Base-by-base conservation (phyloP, 306 rosid species). In the Cicer arietinum region DNA sequence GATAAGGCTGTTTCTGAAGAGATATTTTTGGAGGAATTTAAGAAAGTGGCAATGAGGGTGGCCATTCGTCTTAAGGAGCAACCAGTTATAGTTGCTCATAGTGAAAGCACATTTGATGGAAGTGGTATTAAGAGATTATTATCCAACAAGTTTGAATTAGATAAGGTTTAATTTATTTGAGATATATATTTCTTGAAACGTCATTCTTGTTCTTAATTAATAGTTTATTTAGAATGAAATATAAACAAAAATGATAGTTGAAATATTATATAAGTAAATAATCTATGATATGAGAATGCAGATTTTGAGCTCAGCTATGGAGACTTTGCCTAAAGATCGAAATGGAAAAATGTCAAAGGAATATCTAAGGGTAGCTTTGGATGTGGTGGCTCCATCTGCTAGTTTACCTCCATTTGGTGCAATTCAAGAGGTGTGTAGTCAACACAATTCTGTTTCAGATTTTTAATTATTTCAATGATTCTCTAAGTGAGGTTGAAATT, bases 21-120 rank as follows among this genome's bases (percentile, higher is more conserved):
- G 65, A 73, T 90, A n/a, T 89, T 94, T 79, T 60, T 92, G 59
- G 84, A 72, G 74, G 97, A 83, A 69, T 90, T 94, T 74, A 94
- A 90, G 89, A 89, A 77, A 83, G 97, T 84, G 8, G 89, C 77
- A 25, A 41, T 78, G 67, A 63, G 40, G 16, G 67, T 78, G 25
- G 82, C 59, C 7, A 52, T 51, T 30, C 59, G 53, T 51, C 82
- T 78, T 51, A 62, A 71, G 40, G 82, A 78, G 67, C 67, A 71
- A 71, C 82, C 82, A 7, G 77, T 61, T 76, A 97, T 94, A 56
- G 99, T 95, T 57, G 97, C 97, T 48, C 99, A 92, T 60, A 92
- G 87, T 85, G 99, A 94, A 73, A 91, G 85, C 83, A 82, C 89
- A 72, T 90, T 92, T 80, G 99, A 92, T 78, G 97, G 99, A 75